These are phyloP conservation scores for Fusarium coffeatum DNA, from an alignment of 2,329 filamentous ascomycete genomes.

Conservation along the genomic window DNA sequence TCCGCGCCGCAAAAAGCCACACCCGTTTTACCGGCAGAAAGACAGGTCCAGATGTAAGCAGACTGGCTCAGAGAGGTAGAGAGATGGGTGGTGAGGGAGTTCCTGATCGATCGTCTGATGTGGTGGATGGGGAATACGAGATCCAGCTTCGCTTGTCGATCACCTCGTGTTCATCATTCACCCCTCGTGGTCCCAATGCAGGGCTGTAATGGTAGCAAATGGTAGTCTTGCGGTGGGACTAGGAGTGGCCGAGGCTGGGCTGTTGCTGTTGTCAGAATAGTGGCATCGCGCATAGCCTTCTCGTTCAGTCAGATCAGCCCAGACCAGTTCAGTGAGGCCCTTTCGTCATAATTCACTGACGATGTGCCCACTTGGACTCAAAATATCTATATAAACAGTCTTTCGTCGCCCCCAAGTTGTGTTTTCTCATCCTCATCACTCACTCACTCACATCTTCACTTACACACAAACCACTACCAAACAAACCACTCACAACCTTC, in stretches of 20 bases:
- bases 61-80: neutral
- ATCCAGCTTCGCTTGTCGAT: constrained; percentile 39
- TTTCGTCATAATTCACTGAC: constrained; percentile 1
- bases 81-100: neutral
- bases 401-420: neutral
- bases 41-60: neutral
- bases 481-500: constrained; percentile 27
- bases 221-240: neutral
- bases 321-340: neutral
- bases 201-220: constrained; percentile 2
- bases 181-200: constrained; percentile 9
- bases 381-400: constrained; percentile 33
- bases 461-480: constrained; percentile 11
- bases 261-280: constrained; percentile 13
- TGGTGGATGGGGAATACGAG: constrained; percentile 41
- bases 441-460: neutral
- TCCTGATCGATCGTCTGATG: constrained; percentile 34
- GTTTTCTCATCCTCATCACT: constrained; percentile 21
- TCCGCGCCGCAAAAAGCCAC: constrained; percentile 12
- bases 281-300: neutral
- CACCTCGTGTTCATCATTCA: constrained; percentile 38
- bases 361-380: neutral
- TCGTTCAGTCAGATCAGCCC: neutral
- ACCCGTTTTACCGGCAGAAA: neutral
- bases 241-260: constrained; percentile 11